phyloP scores from a whole-genome alignment of 768 basidiomycete genomes.

The Suillus sp. region DNA sequence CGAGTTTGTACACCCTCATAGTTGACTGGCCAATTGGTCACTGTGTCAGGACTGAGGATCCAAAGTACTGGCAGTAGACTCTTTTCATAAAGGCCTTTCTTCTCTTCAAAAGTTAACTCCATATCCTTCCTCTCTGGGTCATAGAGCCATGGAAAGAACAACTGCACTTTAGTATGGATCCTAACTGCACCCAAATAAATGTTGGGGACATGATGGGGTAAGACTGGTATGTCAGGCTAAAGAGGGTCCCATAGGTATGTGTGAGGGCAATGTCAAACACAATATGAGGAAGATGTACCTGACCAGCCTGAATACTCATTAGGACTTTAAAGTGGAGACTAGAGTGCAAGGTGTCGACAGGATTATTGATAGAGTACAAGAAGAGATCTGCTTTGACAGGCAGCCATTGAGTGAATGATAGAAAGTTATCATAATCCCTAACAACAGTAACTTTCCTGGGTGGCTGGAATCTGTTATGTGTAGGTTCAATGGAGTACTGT shows the following conservation, averaged over 20 bases:
- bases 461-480: not conserved
- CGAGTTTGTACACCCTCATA: not conserved
- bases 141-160: slow-evolving; percentile 1
- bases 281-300: not conserved
- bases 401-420: not conserved
- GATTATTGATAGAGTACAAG: not conserved
- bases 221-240: not conserved
- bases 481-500: slow-evolving; percentile 4
- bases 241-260: not conserved
- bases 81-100: not conserved
- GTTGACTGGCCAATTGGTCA: slow-evolving; percentile 9
- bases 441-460: not conserved
- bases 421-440: slow-evolving; percentile 7
- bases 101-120: not conserved
- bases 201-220: not conserved
- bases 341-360: not conserved
- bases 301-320: not conserved
- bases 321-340: not conserved
- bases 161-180: not conserved
- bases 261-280: not conserved
- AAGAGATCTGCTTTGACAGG: not conserved
- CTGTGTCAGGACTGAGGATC: not conserved
- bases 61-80: not conserved
- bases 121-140: not conserved
- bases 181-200: slow-evolving; percentile 3